Evolutionary conservation across 192 early-diverging fungal genomes (phyloP).

Genomic region (Geranomyces michiganensis): DNA sequence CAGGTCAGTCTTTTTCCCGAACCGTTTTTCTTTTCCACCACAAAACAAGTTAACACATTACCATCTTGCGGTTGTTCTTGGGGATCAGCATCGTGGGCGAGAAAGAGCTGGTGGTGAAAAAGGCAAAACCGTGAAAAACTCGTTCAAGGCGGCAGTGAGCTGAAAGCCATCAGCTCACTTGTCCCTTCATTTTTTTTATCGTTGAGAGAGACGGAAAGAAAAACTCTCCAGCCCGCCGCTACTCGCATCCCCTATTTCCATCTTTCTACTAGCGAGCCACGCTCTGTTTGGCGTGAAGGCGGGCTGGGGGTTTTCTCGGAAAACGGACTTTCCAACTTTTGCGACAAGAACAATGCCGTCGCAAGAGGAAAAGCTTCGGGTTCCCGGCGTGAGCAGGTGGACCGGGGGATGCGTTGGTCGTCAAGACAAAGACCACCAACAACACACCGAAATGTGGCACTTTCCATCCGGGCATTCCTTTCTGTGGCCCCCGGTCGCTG

Average conservation of each 20-base stretch:
- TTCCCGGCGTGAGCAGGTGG: no score
- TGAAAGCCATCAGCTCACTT: constrained; percentile 40
- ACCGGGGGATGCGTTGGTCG: no score
- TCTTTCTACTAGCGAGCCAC: no score
- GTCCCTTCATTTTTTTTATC: neutral
- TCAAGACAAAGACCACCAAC: no score
- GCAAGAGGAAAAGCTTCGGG: no score
- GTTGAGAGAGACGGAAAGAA: neutral
- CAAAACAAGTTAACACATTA: neutral
- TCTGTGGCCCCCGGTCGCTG: no score
- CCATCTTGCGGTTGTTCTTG: constrained; percentile 90
- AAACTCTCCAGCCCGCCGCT: neutral
- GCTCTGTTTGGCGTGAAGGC: no score
- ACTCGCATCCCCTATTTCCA: constrained; percentile 12
- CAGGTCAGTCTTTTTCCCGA: neutral
- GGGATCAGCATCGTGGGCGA: constrained; percentile 88
- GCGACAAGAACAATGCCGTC: no score
- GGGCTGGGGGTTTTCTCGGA: no score
- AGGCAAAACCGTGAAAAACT: neutral
- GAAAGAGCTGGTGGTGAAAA: neutral
- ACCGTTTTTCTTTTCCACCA: neutral
- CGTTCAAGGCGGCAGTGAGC: constrained; percentile 24
- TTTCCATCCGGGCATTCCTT: no score
- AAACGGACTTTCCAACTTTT: no score
- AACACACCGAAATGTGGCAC: no score